A percentile compares a stretch with the other conserved stretches of the same genome.
Conservation (phyloP, 179 eudicot genomes). For the Spinacia oleracea region DNA sequence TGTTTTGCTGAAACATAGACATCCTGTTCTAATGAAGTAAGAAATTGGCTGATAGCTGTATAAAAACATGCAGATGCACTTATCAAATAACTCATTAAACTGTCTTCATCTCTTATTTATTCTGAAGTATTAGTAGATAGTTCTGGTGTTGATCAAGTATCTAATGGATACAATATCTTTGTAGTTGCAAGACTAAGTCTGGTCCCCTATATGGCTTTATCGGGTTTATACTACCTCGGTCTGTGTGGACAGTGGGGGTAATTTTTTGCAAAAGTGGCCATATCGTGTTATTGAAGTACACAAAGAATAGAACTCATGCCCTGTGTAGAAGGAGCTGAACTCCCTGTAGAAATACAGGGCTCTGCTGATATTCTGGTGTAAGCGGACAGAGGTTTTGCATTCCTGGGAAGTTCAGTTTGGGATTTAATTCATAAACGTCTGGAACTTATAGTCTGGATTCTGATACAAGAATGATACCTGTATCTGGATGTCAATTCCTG, state of each 20-base stretch:
- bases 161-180: background rate
- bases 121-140: background rate
- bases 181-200: background rate
- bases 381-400: background rate
- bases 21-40: background rate
- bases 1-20: slow-evolving; percentile 4
- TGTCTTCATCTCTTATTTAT: background rate
- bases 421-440: too few relatives aligned
- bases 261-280: background rate
- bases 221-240: too few relatives aligned
- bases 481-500: background rate
- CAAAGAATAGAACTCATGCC: background rate
- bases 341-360: background rate
- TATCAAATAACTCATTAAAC: background rate
- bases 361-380: background rate
- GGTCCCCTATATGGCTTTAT: background rate
- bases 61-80: background rate
- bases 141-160: background rate
- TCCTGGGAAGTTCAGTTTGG: background rate
- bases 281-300: background rate
- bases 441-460: too few relatives aligned
- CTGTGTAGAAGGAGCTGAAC: background rate
- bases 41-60: background rate
- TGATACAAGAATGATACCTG: background rate
- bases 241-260: background rate